phyloP scores from a whole-genome alignment of 768 basidiomycete genomes.

The Mycena leptocephala region DNA sequence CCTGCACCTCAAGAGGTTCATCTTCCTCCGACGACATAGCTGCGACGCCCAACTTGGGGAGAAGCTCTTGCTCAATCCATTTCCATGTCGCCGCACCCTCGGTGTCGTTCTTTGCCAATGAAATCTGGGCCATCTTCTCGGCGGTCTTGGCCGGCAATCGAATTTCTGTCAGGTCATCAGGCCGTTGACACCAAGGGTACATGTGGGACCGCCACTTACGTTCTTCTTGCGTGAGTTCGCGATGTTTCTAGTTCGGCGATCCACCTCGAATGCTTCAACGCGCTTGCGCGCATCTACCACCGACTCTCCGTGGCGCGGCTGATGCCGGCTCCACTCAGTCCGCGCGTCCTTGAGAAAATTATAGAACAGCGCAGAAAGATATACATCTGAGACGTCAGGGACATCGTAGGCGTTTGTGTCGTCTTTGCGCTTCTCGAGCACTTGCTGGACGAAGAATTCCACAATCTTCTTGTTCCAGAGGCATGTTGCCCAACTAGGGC shows the following conservation, averaged over 20 bases:
- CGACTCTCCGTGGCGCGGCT: not conserved
- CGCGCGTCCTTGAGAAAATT: not conserved
- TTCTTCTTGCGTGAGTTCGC: not conserved
- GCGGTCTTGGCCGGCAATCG: not conserved
- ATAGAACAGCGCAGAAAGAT: not conserved
- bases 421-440: not conserved
- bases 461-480: not conserved
- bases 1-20: not conserved
- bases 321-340: not conserved
- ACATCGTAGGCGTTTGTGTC: not conserved
- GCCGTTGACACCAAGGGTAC: not conserved
- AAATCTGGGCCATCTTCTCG: not conserved
- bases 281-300: not conserved
- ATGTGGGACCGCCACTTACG: not conserved
- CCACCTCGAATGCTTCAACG: not conserved
- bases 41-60: not conserved
- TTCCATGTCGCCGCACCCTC: not conserved
- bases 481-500: not conserved
- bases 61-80: not conserved
- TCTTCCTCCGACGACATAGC: not conserved
- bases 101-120: not conserved
- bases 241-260: not conserved
- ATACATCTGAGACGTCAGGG: not conserved
- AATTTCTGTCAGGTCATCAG: not conserved
- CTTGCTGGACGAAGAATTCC: not conserved